Conservation (phyloP, 495 filamentous ascomycete genomes). For the Penicillium herquei region DNA sequence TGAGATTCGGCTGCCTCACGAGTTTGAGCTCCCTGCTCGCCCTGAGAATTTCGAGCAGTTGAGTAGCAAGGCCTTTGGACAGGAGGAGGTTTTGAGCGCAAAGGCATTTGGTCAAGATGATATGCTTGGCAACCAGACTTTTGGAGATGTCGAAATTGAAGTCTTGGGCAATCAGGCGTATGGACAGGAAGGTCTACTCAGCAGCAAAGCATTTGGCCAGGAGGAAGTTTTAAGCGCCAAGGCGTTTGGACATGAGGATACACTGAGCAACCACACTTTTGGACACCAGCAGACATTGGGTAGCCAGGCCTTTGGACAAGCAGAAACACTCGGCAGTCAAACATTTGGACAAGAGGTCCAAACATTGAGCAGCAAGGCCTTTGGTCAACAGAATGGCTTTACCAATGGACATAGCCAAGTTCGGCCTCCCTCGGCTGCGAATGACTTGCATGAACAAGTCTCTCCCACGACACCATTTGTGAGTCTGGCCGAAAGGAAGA, state of each 20-base stretch:
- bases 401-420: constrained; percentile 21
- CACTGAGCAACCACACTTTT: constrained; percentile 20
- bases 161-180: background rate
- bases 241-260: constrained; percentile 5
- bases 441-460: constrained; percentile 20
- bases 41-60: constrained; percentile 14
- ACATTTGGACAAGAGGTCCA: background rate
- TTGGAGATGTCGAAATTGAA: background rate
- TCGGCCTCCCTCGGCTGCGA: constrained; percentile 12
- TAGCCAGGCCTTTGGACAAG: background rate
- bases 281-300: constrained; percentile 12
- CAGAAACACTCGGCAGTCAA: background rate
- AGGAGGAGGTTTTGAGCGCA: constrained; percentile 10
- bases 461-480: constrained; percentile 28
- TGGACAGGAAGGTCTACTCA: constrained; percentile 1
- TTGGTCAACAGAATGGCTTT: constrained; percentile 9
- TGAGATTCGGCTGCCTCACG: constrained; percentile 43
- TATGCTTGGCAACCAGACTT: background rate
- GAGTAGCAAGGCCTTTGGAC: constrained; percentile 23
- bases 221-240: background rate
- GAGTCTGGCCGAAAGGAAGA: constrained; percentile 39
- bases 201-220: background rate
- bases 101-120: constrained; percentile 3
- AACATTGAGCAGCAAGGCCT: background rate
- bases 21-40: constrained; percentile 20